Evolutionary conservation across 306 rosid species (phyloP).

Genomic region (Lupinus albus): DNA sequence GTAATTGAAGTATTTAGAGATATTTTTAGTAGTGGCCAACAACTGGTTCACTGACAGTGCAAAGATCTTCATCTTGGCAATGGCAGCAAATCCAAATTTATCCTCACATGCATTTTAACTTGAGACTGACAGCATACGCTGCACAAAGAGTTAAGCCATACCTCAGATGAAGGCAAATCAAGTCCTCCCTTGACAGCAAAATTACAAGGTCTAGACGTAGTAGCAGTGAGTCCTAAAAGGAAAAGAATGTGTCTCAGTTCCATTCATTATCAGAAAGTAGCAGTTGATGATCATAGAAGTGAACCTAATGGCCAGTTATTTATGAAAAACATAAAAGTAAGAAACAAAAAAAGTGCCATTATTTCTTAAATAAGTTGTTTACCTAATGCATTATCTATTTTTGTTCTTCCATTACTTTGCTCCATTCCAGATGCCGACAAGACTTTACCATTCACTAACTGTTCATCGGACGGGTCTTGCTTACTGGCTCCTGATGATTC

Average conservation of each 20-base stretch:
- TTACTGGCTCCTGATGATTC: slow-evolving; percentile 70
- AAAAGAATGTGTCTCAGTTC: slow-evolving; percentile 45
- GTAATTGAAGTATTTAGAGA: slow-evolving; percentile 26
- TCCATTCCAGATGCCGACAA: slow-evolving; percentile 59
- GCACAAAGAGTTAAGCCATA: slow-evolving; percentile 41
- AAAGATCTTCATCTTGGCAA: slow-evolving; percentile 5
- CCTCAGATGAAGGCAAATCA: slow-evolving; percentile 82
- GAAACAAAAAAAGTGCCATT: background rate
- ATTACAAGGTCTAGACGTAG: slow-evolving; percentile 63
- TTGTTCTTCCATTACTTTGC: slow-evolving; percentile 65
- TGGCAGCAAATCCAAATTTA: slow-evolving; percentile 17
- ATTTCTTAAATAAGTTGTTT: slow-evolving; percentile 40
- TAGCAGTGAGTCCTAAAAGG: slow-evolving; percentile 58
- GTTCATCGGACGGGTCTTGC: slow-evolving; percentile 64
- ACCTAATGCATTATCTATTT: slow-evolving; percentile 75
- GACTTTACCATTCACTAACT: slow-evolving; percentile 59
- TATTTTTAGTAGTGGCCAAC: slow-evolving; percentile 25
- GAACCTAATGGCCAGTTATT: slow-evolving; percentile 26
- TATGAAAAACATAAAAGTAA: slow-evolving; percentile 30
- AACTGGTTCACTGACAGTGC: slow-evolving; percentile 20
- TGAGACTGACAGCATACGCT: slow-evolving; percentile 28
- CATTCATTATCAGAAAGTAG: slow-evolving; percentile 36
- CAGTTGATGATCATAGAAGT: slow-evolving; percentile 34
- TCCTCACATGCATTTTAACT: slow-evolving; percentile 17
- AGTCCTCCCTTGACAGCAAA: slow-evolving; percentile 57